Evolutionary conservation across 179 eudicot genomes (phyloP), one percentile per base, ranked within the genome.

Genomic region (Carnegiea gigantea): DNA sequence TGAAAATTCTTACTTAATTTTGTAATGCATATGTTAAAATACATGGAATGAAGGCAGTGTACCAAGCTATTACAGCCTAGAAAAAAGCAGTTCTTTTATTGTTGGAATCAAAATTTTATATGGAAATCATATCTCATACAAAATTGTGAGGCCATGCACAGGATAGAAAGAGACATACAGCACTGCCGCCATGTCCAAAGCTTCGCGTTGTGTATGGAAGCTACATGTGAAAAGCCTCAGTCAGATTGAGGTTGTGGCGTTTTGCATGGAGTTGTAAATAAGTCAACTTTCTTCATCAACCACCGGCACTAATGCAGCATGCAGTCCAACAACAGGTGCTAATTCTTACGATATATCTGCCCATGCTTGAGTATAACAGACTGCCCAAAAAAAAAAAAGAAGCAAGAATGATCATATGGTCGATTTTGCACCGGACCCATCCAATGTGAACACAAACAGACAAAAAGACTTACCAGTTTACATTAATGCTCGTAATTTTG

Each of bases 81-180:
- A 51, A 10, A 75, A 36, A 9, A 53, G 48, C 12, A 20, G 28
- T 54, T 53, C 28, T 48, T 26, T 23, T 46, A 59, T 57, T 40
- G 24, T 21, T 51, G 38, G 14, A 23, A 77, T 20, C 48, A 43
- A 70, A 80, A 26, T 24, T 68, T 54, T 40, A 40, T 43, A 82
- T 13, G 12, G 44, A 68, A 76, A 68, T 30, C 5, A 82, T 54
- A 44, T 59, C 30, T 28, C n/a, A 44, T 75, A 51, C 79, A 77
- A 77, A 77, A 54, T 71, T 43, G 49, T n/a, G 72, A 77, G 64
- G 77, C 73, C 62, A 54, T 15, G 51, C 26, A 49, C 65, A 30
- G 46, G 62, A 70, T 82, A 49, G 62, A 70, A 82, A 68, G 54
- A 40, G 81, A 59, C 84, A 82, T 72, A 82, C 84, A 54, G 80